Evolutionary conservation across 2,329 filamentous ascomycete genomes (phyloP), one percentile per base, ranked within the genome.

Genomic region (Alternaria sp.): DNA sequence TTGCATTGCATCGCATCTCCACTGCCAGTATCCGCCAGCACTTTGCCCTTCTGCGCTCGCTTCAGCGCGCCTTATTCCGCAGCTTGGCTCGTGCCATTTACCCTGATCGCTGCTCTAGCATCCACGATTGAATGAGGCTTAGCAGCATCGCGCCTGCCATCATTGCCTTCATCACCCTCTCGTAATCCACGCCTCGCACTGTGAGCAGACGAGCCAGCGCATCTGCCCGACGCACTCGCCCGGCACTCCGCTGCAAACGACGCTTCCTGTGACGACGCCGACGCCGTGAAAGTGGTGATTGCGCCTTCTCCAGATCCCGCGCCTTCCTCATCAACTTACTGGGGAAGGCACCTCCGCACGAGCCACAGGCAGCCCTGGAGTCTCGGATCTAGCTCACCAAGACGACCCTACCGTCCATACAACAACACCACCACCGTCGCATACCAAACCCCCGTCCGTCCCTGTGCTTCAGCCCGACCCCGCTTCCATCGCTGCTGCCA

Each of bases 241-340:
- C 11, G 12, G 18, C 22, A 18, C 24, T 12, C n/a, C 39, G 11
- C 32, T 28, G n/a, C 48, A 36, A 24, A n/a, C 46, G 22, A n/a
- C 20, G 24, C 20, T 22, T 16, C n/a, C 46, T n/a, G 46, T 8
- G 30, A 22, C 20, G 9, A 24, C 46, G 46, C 36, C 30, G 46
- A 36, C 41, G 36, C 28, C 26, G 36, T 51, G 51, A 20, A 41
- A 47, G 34, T 54, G 56, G 22, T 43, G 24, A 51, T 44, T 55
- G 46, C 56, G 44, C 51, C 51, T 44, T 54, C 43, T 56, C 57
- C 51, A 56, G 57, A 59, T 59, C 52, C 46, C 57, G 57, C 57
- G 57, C 57, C 57, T 56, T 59, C 46, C 57, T 59, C 57, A 41
- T 59, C 57, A 59, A 59, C 46, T 59, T 55, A 38, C 51, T 56